Evolutionary conservation across 176 grass and related monocot species (phyloP), one percentile per base, ranked within the genome.

Genomic region (Metroxylon sagu): DNA sequence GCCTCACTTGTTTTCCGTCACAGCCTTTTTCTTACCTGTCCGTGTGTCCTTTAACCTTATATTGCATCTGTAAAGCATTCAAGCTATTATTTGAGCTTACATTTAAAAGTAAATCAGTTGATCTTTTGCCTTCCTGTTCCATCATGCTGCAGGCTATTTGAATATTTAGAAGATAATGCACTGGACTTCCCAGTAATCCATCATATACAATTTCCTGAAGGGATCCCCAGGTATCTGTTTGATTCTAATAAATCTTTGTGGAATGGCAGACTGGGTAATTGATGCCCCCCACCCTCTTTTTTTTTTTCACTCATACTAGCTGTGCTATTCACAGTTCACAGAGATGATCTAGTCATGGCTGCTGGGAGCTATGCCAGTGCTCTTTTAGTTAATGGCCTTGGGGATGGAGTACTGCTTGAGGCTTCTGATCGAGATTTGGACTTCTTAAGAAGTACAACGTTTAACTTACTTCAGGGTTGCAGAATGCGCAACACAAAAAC

Each of bases 401-500:
- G 93, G 58, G 93, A 92, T 61, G 88, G 93, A 61, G 39, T 98
- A 39, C 62, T 98, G 64, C 84, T 98, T 19, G 88, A 98, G 66
- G 88, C 88, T 77, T 50, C 62, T 55, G 79, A 69, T 63, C 93
- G 88, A 66, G 87, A 98, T 26, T 83, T 92, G 58, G 93, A 89
- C 31, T 98, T 92, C 64, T 69, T 98, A 72, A 82, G 93, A 67
- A 82, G 85, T 65, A 98, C 93, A 64, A 92, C 93, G 61, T 92
- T 98, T 80, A 98, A 98, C 68, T 75, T 98, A 69, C 78, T 98
- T 59, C 93, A 92, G 79, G 88, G 88, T 60, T 98, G 93, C 84
- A 91, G 88, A 67, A 98, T 98, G 88, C 84, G 93, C 81, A 98
- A 92, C 84, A 98, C 93, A 66, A 98, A 98, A 89, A 98, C 93